Base-by-base conservation (phyloP, 768 basidiomycete genomes). In the Guyanaporus albipodus region DNA sequence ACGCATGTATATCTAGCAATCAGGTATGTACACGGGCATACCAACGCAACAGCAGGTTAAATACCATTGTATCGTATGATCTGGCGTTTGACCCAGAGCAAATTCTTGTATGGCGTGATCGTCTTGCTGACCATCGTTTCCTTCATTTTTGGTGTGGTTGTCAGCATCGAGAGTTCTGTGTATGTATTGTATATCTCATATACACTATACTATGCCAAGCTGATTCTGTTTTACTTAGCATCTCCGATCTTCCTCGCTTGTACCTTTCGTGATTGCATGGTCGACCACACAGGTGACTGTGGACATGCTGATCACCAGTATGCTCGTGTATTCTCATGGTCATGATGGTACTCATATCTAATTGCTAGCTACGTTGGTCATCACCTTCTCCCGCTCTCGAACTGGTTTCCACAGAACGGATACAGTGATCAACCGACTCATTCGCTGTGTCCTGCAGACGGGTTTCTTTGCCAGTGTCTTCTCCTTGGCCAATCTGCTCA, bases 401-500 rank as follows among this genome's bases (percentile, higher is more conserved):
- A 28, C 27, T 14, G 78, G 80, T 15, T 76, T 78, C 61, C 65
- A 64, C 14, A 72, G 63, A 51, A 80, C 74, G 6, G 77, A 82
- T 51, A 75, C 68, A 0, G 68, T 78, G 10, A 10, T 52, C 17
- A 49, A 49, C 22, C 41, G 32, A 19, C 21, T 52, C 10, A 49
- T 49, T 29, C 41, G 47, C 14, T 46, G 41, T 35, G 50, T 41
- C 8, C 42, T 52, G 27, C 50, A 43, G 27, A 39, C 50, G 1
- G 47, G 47, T 12, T 18, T 52, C 26, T 34, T 52, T 4, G 15
- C 50, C 2, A n/a, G 24, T 1, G 34, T 43, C 17, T 51, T 51
- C 44, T 14, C 34, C 11, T 1, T 50, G 22, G 39, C 19, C 4
- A 77, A 79, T 56, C 56, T 80, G 22, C 70, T 78, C 28, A 54